Evolutionary conservation across 805 yeast species (phyloP), one percentile per base, ranked within the genome.

Genomic region (fission yeast (Schizosaccharomyces pombe)): DNA sequence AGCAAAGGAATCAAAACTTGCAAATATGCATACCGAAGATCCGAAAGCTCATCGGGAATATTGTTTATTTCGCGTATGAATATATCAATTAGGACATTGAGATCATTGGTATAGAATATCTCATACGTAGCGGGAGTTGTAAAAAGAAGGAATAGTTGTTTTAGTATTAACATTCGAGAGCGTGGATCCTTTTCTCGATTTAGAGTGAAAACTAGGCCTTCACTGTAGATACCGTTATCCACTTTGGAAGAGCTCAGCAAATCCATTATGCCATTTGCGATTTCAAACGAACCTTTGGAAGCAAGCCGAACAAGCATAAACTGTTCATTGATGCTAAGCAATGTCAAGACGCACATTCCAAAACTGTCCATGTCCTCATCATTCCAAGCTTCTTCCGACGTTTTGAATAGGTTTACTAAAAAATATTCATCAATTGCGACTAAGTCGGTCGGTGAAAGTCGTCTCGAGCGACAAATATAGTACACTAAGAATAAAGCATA

Each of bases 241-340:
- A 69, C 60, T 29, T 68, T 67, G n/a, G 72, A 68, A 31, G 66
- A 62, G 40, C 73, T 67, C 55, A 87, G 63, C 2, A 74, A 72
- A 3, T 72, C 69, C 61, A 82, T 76, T 1, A 83, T 80, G 56
- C 73, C 74, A 60, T 78, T 75, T 8, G 56, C 24, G 55, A 43
- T 14, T 32, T 26, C 29, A 8, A 22, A 6, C 4, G 19, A 26
- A 12, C 33, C 52, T 14, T 19, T 31, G 24, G 56, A 32, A n/a
- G 28, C 19, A 26, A 37, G 19, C n/a, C 43, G n/a, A 57, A 76
- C 68, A 40, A 85, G 80, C 80, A 87, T 77, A 65, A 77, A 87
- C 65, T 87, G 95, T 63, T 87, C 95, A 65, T 87, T 87, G 28
- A 87, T 68, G 1, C 85, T 79, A 40, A 87, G 68, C 11, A 87